Base-by-base conservation (phyloP, 2,329 filamentous ascomycete genomes). In the Sordariomycetes sp. region DNA sequence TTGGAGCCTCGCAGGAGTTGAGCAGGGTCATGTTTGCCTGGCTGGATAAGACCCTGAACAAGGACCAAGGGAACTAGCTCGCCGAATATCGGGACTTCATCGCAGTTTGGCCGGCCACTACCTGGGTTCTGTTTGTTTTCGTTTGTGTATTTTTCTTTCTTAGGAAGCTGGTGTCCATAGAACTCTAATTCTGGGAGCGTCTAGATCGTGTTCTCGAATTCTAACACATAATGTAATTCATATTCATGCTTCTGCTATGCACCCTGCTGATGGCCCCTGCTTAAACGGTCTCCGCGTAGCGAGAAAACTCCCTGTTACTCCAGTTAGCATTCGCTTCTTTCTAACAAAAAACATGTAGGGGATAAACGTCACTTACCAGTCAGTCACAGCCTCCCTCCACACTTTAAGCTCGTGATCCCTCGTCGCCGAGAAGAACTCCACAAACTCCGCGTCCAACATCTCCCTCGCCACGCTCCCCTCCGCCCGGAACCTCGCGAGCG, bases 381-480 rank as follows among this genome's bases (percentile, higher is more conserved):
- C 94, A 22, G 93, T 97, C 6, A 97, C 93, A 2, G 92, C 92
- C 71, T 97, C 93, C 65, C 97, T 91, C 88, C 89, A 99, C 24
- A 96, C 73, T 61, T 88, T 78, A 59, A 94, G 81, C 73, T 99
- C 94, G 72, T 99, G 92, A 70, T 96, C 87, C 62, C 94, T 82
- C 20, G 93, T 96, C 16, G 93, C 94, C 14, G 87, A 90, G 75
- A 87, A 99, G 71, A 97, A 94, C 18, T 97, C 92, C 2, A 99
- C 94, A 73, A 99, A 99, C 10, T 88, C 89, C 70, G 97, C 88
- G 0, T 93, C 94, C 72, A 99, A 89, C 0, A 96, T 88, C 69
- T 97, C 89, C 59, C 94, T 80, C n/a, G 94, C 94, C 18, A 97
- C 79, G 69, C 93, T 97, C 1, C 82, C 89, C 65, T 85, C 81